Conservation (phyloP, 2,329 filamentous ascomycete species). For the Sporothrix phasma region DNA sequence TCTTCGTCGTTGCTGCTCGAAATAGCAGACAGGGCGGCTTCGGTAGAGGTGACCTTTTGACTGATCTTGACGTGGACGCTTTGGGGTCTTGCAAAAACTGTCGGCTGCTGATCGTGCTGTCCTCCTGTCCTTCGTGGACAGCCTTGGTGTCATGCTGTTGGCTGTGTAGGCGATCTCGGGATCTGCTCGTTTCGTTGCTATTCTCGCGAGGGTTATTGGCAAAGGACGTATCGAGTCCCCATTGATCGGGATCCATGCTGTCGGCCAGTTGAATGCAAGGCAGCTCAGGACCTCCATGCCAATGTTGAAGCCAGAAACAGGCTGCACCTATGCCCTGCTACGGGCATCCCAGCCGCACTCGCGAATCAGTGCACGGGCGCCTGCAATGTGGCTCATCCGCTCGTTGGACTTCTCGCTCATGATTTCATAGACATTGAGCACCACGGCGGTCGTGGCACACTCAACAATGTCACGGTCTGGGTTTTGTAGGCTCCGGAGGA, state of each 20-base stretch:
- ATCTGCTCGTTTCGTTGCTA: background rate
- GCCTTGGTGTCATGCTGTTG: background rate
- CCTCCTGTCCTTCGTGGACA: background rate
- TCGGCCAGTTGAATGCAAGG: slow-evolving; percentile 75
- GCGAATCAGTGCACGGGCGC: slow-evolving; percentile 74
- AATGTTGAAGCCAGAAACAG: slow-evolving; percentile 91
- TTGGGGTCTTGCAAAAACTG: background rate
- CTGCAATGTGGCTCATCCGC: slow-evolving; percentile 82
- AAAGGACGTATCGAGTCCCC: slow-evolving; percentile 77
- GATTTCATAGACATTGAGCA: slow-evolving; percentile 85
- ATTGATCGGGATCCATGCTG: slow-evolving; percentile 82
- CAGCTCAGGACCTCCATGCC: slow-evolving; percentile 85
- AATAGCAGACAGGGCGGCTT: slow-evolving; percentile 21
- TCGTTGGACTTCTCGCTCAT: slow-evolving; percentile 74
- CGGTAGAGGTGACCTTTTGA: background rate
- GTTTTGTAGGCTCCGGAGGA: slow-evolving; percentile 69
- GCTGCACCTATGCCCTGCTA: slow-evolving; percentile 70
- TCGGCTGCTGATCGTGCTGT: background rate
- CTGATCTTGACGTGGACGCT: background rate
- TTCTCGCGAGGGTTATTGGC: slow-evolving; percentile 4
- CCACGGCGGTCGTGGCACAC: slow-evolving; percentile 77
- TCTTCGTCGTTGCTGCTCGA: slow-evolving; percentile 54
- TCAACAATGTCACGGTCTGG: slow-evolving; percentile 74
- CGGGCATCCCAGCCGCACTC: slow-evolving; percentile 82
- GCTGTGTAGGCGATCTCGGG: background rate